Conservation (phyloP, 2,329 filamentous ascomycete genomes). For the Hypoxylon sp. region DNA sequence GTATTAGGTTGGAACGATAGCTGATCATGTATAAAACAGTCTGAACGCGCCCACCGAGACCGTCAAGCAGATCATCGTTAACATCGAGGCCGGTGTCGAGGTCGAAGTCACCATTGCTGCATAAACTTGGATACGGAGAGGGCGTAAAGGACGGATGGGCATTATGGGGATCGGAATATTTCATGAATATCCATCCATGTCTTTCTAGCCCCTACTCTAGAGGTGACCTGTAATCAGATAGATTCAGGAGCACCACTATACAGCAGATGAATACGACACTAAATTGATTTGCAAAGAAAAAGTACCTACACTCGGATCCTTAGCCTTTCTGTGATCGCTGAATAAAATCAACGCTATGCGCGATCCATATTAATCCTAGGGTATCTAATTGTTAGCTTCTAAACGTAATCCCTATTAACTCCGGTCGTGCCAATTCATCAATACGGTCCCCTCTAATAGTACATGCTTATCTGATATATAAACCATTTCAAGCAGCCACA, state of each 20-base stretch:
- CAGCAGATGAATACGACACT: constrained; percentile 21
- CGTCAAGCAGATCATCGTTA: constrained; percentile 97
- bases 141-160: constrained; percentile 18
- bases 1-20: constrained; percentile 37
- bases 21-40: constrained; percentile 59
- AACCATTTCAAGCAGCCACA: neutral
- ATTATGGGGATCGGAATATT: constrained; percentile 7
- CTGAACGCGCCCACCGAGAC: constrained; percentile 98
- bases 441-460: constrained; percentile 10
- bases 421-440: constrained; percentile 24
- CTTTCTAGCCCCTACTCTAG: constrained; percentile 14
- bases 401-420: constrained; percentile 12
- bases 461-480: neutral
- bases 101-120: constrained; percentile 94
- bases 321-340: constrained; percentile 4
- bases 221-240: constrained; percentile 12
- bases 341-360: neutral
- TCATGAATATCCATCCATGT: constrained; percentile 29
- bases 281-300: constrained; percentile 16
- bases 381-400: constrained; percentile 36
- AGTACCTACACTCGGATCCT: neutral
- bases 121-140: constrained; percentile 61
- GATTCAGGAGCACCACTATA: constrained; percentile 3
- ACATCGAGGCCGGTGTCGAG: constrained; percentile 94
- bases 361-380: constrained; percentile 25